These are phyloP conservation scores for Tremellales sp. DNA, from an alignment of 1,284 basidiomycete genomes.

Conservation along the genomic window DNA sequence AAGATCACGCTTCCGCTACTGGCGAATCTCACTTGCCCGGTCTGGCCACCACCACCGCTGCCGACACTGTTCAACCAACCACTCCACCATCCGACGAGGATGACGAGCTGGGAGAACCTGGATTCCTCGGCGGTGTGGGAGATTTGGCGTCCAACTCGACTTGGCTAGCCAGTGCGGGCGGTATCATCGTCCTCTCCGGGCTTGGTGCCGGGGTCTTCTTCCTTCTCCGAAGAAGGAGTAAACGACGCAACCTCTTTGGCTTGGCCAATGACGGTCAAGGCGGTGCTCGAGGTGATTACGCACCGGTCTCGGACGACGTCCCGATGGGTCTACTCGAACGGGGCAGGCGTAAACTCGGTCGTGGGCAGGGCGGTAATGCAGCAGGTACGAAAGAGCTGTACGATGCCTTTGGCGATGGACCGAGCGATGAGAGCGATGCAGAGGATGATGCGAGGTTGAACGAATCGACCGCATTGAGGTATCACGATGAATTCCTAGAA, in stretches of 20 bases:
- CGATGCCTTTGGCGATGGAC: constrained; percentile 78
- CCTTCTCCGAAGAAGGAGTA: constrained; percentile 58
- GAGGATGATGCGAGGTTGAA: constrained; percentile 20
- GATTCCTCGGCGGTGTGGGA: constrained; percentile 80
- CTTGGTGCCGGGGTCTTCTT: constrained; percentile 58
- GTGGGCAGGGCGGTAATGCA: constrained; percentile 44
- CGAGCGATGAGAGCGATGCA: constrained; percentile 38
- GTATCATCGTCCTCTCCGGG: constrained; percentile 65
- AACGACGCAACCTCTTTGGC: constrained; percentile 48
- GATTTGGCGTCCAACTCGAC: constrained; percentile 68
- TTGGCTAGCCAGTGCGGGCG: constrained; percentile 76
- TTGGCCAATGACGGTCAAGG: constrained; percentile 36
- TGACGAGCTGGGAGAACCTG: constrained; percentile 58
- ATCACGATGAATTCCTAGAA: constrained; percentile 48
- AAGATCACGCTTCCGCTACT: constrained; percentile 63
- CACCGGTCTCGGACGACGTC: constrained; percentile 67
- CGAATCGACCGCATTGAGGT: constrained; percentile 34
- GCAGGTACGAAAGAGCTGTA: constrained; percentile 66
- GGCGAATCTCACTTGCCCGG: constrained; percentile 42
- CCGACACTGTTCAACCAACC: constrained; percentile 1
- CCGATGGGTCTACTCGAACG: constrained; percentile 63
- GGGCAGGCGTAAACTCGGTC: constrained; percentile 28
- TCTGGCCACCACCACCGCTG: constrained; percentile 16
- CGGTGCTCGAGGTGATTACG: constrained; percentile 60
- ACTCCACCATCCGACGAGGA: constrained; percentile 9